Percentiles rank a stretch among this genome's conserved stretches.
These are phyloP conservation scores for Candida schatavii DNA, from an alignment of 805 yeast genomes.

Conservation along the genomic window DNA sequence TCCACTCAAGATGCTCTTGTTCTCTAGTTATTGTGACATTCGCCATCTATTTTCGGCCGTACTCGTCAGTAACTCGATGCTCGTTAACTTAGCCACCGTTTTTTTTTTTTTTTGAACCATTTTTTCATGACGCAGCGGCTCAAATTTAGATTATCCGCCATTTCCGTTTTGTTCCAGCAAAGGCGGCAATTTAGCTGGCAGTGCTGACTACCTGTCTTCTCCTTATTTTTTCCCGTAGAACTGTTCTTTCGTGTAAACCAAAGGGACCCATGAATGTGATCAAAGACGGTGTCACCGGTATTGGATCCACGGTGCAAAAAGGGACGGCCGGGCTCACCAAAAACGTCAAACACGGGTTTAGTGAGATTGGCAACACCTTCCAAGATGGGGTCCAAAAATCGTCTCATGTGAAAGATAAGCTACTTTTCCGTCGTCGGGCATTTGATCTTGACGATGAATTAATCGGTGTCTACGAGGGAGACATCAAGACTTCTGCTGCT, in stretches of 20 bases:
- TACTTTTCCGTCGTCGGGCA: conserved; percentile 10
- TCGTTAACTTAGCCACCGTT: too few species aligned
- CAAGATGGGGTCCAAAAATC: conserved; percentile 3
- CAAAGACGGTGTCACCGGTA: conserved; percentile 5
- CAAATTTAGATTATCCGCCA: not conserved
- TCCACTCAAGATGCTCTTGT: too few species aligned
- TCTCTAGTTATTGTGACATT: too few species aligned
- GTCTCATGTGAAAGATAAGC: conserved; percentile 11
- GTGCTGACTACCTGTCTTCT: too few species aligned
- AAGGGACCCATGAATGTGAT: not conserved
- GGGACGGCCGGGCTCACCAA: conserved; percentile 5
- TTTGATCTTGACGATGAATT: conserved; percentile 36
- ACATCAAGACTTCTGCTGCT: conserved; percentile 37
- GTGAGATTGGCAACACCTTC: conserved; percentile 9
- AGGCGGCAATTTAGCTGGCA: too few species aligned
- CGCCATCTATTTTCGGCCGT: too few species aligned
- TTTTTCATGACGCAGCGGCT: not conserved
- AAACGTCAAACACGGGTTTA: conserved; percentile 11
- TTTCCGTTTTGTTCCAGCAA: conserved; percentile 2
- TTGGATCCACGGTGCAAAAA: not conserved
- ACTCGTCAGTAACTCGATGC: too few species aligned
- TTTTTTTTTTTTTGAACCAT: not conserved
- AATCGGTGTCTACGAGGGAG: conserved; percentile 42
- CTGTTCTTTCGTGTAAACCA: too few species aligned
- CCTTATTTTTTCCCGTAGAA: too few species aligned